Evolutionary conservation across 345 rosid species (phyloP), one percentile per base, ranked within the genome.

Genomic region (Gossypium sturtianum): DNA sequence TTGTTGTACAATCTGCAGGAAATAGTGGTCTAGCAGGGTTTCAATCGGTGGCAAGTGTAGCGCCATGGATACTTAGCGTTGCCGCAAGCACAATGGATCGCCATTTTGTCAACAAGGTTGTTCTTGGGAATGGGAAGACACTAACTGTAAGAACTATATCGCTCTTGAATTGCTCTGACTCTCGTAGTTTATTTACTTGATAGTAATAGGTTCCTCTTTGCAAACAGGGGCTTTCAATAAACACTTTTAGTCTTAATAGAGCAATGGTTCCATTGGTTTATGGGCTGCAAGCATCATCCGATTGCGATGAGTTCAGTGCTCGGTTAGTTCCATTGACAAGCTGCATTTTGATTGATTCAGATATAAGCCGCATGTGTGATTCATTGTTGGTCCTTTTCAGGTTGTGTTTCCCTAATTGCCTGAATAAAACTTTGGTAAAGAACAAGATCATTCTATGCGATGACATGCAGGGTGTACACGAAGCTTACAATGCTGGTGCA

Each of bases 391-490:
- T 57, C 61, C 4, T 79, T 34, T 70, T 52, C 84, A 87, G 86
- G 88, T 94, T 70, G 0, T n/a, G 0, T 34, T 34, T 34, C 38
- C 2, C 27, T 2, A 76, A 68, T 48, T 75, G 86, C 2, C 84
- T 84, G 12, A 70, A 44, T 64, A 79, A 63, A 3, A 71, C 70
- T 49, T 85, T 84, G 25, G 91, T 85, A 8, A 74, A 79, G 58
- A 87, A 89, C 38, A 90, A 87, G 78, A 84, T 90, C 34, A 81
- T 90, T 44, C 64, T 86, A 34, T 92, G 97, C 48, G 67, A 73
- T 34, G 17, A 2, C 0, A 7, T 0, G 9, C 0, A 0, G 0
- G 83, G 83, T 56, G 12, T 0, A n/a, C 1, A 1, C 6, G 78
- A 19, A 22, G 78, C 82, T 73, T 11, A 11, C 7, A 2, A 0